A percentile compares a stretch with the other conserved stretches of the same genome.
Evolutionary conservation across 352 stramenopile genomes (phyloP).

Genomic region (Globisporangium abappressorium): DNA sequence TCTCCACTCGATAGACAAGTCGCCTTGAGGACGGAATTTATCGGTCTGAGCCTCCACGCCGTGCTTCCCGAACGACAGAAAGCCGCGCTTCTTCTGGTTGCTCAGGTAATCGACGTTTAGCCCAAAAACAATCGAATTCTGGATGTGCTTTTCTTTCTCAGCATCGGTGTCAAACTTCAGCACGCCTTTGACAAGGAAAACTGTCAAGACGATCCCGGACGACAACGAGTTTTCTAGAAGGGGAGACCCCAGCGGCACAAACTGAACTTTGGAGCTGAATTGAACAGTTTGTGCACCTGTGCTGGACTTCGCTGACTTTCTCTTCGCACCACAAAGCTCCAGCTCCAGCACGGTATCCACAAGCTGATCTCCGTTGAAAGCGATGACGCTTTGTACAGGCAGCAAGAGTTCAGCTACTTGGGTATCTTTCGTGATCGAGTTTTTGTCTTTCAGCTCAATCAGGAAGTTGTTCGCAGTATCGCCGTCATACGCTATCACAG

Average conservation of each 20-base stretch:
- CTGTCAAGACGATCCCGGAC: conserved; percentile 22
- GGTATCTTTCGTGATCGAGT: conserved; percentile 39
- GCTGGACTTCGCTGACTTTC: background rate
- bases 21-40: background rate
- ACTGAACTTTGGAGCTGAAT: conserved; percentile 19
- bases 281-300: background rate
- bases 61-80: conserved; percentile 24
- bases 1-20: conserved; percentile 22
- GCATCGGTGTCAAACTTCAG: conserved; percentile 7
- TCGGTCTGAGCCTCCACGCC: conserved; percentile 15
- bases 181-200: conserved; percentile 25
- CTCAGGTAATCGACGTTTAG: conserved; percentile 23
- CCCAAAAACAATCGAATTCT: background rate
- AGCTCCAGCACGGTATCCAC: conserved; percentile 1
- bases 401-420: conserved; percentile 24
- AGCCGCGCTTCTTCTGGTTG: conserved; percentile 22
- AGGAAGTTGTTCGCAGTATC: conserved; percentile 11
- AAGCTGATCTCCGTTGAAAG: conserved; percentile 6
- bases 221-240: conserved; percentile 14
- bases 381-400: conserved; percentile 12
- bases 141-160: conserved; percentile 1
- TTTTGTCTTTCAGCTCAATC: conserved; percentile 44
- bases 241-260: conserved; percentile 22
- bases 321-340: background rate
- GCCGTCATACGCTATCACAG: conserved; percentile 14